Base-by-base conservation (phyloP, 2,329 filamentous ascomycete genomes). In the Fusarium odoratissimum region DNA sequence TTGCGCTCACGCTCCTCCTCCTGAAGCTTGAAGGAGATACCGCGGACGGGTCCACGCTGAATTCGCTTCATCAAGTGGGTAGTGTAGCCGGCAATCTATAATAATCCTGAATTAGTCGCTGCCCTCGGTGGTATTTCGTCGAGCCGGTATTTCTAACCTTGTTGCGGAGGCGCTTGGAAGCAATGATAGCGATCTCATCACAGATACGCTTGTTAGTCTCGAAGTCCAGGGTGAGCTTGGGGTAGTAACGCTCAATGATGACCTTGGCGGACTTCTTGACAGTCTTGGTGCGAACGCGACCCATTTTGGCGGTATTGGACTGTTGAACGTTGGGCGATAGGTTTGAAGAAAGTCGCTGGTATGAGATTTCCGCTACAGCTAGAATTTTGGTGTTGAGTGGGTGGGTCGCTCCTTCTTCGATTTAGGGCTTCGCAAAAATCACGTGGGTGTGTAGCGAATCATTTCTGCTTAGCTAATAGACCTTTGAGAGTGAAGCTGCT, bases 21-120 rank as follows among this genome's bases (percentile, higher is more conserved):
- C 89, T 99, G 96, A 72, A 99, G 94, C 92, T 99, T 99, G 95
- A 99, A 99, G 87, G 97, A 99, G 88, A 99, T 99, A 90, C 96
- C 96, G 82, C 96, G 97, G 87, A 99, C 96, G 78, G 96, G 96
- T 78, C 96, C 96, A 86, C 96, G 95, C 91, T 98, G 96, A 82
- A 99, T 99, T 87, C 96, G 96, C 92, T 98, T 98, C 97, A 99
- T 99, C 87, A 97, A 86, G 85, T 97, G 95, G 79, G 96, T 98
- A 82, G 95, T 97, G 92, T 97, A 98, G 82, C 96, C 96, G 83
- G 96, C 95, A 89, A 97, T 97, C 94, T 95, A 77, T 60, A 69
- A n/a, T 57, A 67, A 37, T 21, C 9, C 23, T 37, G 35, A 54
- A 72, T 79, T 57, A 79, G 77, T 67, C 41, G 41, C 37, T 67